Conservation (phyloP, 768 basidiomycete species). For the Chiua virens region DNA sequence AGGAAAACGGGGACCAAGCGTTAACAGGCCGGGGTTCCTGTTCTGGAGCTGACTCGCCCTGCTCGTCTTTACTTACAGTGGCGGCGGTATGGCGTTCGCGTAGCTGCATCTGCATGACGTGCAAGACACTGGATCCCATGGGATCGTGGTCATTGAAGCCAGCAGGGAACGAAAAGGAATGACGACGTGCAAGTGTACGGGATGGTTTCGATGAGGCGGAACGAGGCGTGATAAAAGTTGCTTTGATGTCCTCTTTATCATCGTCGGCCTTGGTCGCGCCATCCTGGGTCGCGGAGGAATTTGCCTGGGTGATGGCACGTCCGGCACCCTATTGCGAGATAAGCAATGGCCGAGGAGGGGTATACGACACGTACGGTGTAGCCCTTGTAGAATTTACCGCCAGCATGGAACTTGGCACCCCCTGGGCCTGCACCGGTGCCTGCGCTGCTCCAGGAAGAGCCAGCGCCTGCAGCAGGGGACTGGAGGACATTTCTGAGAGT, state of each 20-base stretch:
- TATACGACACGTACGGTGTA: slow-evolving; percentile 53
- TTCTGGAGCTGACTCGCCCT: slow-evolving; percentile 11
- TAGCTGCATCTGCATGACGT: slow-evolving; percentile 63
- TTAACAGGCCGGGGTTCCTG: slow-evolving; percentile 26
- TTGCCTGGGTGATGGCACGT: slow-evolving; percentile 72
- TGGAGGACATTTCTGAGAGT: slow-evolving; percentile 79
- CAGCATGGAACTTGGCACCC: slow-evolving; percentile 69
- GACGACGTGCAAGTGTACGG: slow-evolving; percentile 54
- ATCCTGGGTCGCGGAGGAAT: slow-evolving; percentile 58
- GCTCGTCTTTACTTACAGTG: slow-evolving; percentile 16
- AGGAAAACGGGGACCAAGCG: slow-evolving; percentile 19
- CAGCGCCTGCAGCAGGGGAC: slow-evolving; percentile 45
- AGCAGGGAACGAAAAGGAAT: slow-evolving; percentile 54
- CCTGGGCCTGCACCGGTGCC: slow-evolving; percentile 60
- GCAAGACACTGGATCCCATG: slow-evolving; percentile 51
- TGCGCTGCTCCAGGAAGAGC: slow-evolving; percentile 53
- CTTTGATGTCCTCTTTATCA: slow-evolving; percentile 53
- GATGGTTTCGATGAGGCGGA: slow-evolving; percentile 31
- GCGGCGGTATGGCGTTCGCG: slow-evolving; percentile 54
- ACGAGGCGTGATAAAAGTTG: slow-evolving; percentile 32
- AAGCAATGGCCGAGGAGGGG: neutral
- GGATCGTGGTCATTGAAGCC: slow-evolving; percentile 38
- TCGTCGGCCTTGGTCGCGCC: slow-evolving; percentile 48
- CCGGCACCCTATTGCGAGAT: slow-evolving; percentile 53
- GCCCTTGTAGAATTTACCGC: slow-evolving; percentile 67